These are phyloP conservation scores for Acacia pycnantha DNA, from an alignment of 331 rosid species.

Conservation along the genomic window DNA sequence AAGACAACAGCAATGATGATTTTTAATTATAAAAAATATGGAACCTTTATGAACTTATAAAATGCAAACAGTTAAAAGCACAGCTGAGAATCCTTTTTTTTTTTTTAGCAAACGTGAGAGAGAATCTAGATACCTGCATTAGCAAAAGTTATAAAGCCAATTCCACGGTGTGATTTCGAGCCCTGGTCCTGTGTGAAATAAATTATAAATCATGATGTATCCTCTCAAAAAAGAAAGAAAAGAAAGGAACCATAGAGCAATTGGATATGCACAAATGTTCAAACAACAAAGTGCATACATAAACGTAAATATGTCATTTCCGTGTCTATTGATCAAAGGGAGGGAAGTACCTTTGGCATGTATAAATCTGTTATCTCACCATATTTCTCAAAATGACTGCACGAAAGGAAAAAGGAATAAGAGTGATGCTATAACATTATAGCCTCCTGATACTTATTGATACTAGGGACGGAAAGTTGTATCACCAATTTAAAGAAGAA, in stretches of 20 bases:
- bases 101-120: too few species aligned
- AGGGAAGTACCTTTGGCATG: constrained; percentile 82
- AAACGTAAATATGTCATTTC: neutral
- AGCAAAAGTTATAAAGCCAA: constrained; percentile 93
- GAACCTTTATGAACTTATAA: neutral
- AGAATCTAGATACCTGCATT: constrained; percentile 67
- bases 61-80: constrained; percentile 13
- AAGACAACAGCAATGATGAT: too few species aligned
- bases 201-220: neutral
- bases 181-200: constrained; percentile 72
- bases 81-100: neutral
- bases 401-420: neutral
- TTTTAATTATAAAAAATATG: neutral
- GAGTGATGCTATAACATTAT: neutral
- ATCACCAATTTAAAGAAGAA: constrained; percentile 11
- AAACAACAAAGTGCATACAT: neutral
- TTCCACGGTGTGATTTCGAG: constrained; percentile 88
- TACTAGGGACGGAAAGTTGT: neutral
- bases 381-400: constrained; percentile 96
- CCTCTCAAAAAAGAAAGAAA: neutral
- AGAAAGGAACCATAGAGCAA: neutral
- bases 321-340: neutral
- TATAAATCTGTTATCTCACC: constrained; percentile 93
- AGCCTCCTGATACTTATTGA: neutral
- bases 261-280: neutral